Conservation (phyloP, 202 grass and related monocot species). For the Zizania palustris region DNA sequence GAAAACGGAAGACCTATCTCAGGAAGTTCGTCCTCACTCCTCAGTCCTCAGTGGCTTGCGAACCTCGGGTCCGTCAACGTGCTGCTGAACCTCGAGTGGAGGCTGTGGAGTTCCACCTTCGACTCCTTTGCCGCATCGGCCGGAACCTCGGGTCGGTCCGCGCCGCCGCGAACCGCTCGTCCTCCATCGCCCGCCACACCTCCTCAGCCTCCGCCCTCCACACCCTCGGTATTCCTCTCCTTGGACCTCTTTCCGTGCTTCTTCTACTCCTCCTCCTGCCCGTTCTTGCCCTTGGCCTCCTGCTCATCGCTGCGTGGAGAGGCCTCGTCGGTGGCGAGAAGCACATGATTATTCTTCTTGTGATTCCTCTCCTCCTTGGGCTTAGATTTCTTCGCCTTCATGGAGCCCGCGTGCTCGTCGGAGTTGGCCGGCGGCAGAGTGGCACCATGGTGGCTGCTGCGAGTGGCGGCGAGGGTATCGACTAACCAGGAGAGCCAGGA, state of each 20-base stretch:
- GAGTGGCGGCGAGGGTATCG: neutral
- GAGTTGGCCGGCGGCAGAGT: slow-evolving; percentile 26
- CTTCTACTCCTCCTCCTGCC: slow-evolving; percentile 20
- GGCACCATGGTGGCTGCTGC: slow-evolving; percentile 53
- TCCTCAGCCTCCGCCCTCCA: neutral
- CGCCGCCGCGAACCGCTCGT: slow-evolving; percentile 65
- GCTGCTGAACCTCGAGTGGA: too few species aligned
- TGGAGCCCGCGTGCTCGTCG: slow-evolving; percentile 42
- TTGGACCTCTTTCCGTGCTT: slow-evolving; percentile 46
- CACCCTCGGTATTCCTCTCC: slow-evolving; percentile 5
- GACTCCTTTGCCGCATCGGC: slow-evolving; percentile 69
- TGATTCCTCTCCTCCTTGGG: slow-evolving; percentile 38
- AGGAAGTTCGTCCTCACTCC: slow-evolving; percentile 63
- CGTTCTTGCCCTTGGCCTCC: slow-evolving; percentile 26
- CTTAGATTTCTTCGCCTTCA: slow-evolving; percentile 46
- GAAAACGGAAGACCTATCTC: slow-evolving; percentile 69
- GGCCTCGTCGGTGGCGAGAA: neutral
- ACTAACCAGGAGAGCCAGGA: neutral
- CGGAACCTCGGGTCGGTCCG: slow-evolving; percentile 72
- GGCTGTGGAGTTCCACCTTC: slow-evolving; percentile 68
- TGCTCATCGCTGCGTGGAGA: neutral
- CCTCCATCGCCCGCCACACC: slow-evolving; percentile 53
- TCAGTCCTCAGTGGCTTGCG: slow-evolving; percentile 37
- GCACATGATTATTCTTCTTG: slow-evolving; percentile 13
- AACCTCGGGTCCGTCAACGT: too few species aligned